Base-by-base conservation (phyloP, 495 filamentous ascomycete species). In the Pyrenopolyporus hunteri region DNA sequence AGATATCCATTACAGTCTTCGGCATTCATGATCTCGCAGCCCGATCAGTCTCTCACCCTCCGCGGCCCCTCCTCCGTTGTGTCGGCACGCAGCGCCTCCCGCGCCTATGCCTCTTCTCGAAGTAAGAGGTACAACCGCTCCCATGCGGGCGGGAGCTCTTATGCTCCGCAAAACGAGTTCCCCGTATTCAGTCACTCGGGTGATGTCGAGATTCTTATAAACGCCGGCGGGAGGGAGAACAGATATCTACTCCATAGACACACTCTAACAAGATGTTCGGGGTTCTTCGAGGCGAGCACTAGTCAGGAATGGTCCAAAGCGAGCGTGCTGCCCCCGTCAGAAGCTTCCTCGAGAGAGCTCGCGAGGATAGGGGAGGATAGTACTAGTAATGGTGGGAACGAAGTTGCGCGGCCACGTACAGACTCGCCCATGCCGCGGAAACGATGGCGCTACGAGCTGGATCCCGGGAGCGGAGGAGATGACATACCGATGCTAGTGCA, bases 201-300 rank as follows among this genome's bases (percentile, higher is more conserved):
- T 68, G 92, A 97, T 72, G 90, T 95, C 63, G 92, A 97, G 77
- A 90, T 97, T 58, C 68, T 93, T 32, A 86, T 96, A 57, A 73
- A 73, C 33, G 85, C 82, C 16, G 86, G 84, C 44, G 80, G 85
- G 31, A 86, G 88, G 59, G 89, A 93, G 73, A 87, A 86, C 69
- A 83, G 89, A 19, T 97, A 96, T 69, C 82, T 96, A 32, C 83
- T 97, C 14, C 92, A 97, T 73, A 83, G 87, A 33, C 77, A 96
- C 64, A 95, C 92, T 20, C 74, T 97, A 63, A 84, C 89, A 29
- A 89, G 94, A 76, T 93, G 89, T 67, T 95, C 92, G 9, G 92
- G 91, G 1, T 96, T 95, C 76, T 97, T 96, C 74, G 90, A 95
- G 74, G 89, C 91, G 26, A 90, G 90, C 67, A 93, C 89, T 20